phyloP scores from a whole-genome alignment of 1,139 yeast genomes.

The Hansenula sp. region DNA sequence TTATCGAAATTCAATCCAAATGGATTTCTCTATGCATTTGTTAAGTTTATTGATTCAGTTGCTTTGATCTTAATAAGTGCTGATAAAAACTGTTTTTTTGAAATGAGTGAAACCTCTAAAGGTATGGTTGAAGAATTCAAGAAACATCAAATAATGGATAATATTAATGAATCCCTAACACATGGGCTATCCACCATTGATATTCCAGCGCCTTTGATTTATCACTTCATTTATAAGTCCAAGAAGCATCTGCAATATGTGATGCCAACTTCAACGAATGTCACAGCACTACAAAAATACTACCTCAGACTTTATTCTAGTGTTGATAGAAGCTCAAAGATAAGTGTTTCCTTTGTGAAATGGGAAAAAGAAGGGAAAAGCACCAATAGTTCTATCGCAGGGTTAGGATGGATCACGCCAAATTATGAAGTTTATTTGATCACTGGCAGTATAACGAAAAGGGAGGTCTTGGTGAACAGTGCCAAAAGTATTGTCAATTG shows the following conservation, averaged over 20 bases:
- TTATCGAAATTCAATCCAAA: slow-evolving; percentile 84
- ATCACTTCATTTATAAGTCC: slow-evolving; percentile 80
- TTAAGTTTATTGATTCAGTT: slow-evolving; percentile 53
- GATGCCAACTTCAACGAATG: slow-evolving; percentile 24
- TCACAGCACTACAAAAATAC: slow-evolving; percentile 12
- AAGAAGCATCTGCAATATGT: slow-evolving; percentile 59
- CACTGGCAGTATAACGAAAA: slow-evolving; percentile 44
- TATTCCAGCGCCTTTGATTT: slow-evolving; percentile 56
- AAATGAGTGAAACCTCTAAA: slow-evolving; percentile 59
- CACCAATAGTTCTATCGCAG: slow-evolving; percentile 33
- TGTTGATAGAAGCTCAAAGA: slow-evolving; percentile 12
- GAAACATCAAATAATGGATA: slow-evolving; percentile 29
- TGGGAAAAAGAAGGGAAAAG: slow-evolving; percentile 28
- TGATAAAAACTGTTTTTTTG: slow-evolving; percentile 76
- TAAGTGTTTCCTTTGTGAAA: slow-evolving; percentile 26
- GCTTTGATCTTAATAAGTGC: slow-evolving; percentile 77
- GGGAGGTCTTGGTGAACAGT: slow-evolving; percentile 45
- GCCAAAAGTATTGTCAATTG: slow-evolving; percentile 51
- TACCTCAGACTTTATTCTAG: slow-evolving; percentile 20
- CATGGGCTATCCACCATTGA: slow-evolving; percentile 45
- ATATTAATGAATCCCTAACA: slow-evolving; percentile 34
- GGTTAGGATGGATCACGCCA: slow-evolving; percentile 54
- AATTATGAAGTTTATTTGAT: slow-evolving; percentile 52
- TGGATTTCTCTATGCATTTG: slow-evolving; percentile 83
- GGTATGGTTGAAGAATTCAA: slow-evolving; percentile 44